Percentiles rank a stretch among this genome's conserved stretches.
phyloP scores from a whole-genome alignment of 164 flowering plant genomes.

The Buxus sempervirens region DNA sequence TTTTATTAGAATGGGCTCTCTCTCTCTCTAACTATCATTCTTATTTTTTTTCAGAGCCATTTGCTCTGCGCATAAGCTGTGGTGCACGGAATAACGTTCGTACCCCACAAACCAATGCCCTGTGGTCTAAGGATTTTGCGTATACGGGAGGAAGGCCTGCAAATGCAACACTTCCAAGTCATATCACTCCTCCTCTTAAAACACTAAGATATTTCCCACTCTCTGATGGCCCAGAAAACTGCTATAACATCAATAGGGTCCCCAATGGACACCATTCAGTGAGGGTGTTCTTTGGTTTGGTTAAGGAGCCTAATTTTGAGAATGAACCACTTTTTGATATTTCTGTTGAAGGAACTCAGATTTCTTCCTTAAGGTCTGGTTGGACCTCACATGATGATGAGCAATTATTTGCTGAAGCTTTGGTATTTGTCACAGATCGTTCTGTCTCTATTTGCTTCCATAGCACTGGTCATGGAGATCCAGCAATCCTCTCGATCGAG shows the following conservation, averaged over 20 bases:
- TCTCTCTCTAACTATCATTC: no score
- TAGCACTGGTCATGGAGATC: conserved; percentile 98
- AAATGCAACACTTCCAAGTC: conserved; percentile 65
- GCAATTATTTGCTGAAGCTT: conserved; percentile 72
- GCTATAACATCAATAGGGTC: conserved; percentile 68
- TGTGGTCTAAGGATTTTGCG: conserved; percentile 82
- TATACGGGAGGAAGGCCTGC: conserved; percentile 83
- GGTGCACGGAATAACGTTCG: conserved; percentile 71
- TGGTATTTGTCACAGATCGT: conserved; percentile 61
- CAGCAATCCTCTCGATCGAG: conserved; percentile 83
- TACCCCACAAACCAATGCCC: conserved; percentile 61
- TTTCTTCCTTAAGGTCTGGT: conserved; percentile 67
- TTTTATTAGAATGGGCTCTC: no score
- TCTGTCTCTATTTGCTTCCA: conserved; percentile 84
- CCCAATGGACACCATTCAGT: conserved; percentile 76
- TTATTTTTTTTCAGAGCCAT: conserved; percentile 57
- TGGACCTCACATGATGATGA: conserved; percentile 72
- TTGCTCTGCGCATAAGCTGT: conserved; percentile 87
- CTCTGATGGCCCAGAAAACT: conserved; percentile 84
- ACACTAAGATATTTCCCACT: conserved; percentile 92
- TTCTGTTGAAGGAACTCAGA: conserved; percentile 81
- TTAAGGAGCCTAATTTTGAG: conserved; percentile 43
- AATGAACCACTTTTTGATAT: conserved; percentile 85
- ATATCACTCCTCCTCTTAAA: conserved; percentile 59
- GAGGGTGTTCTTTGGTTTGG: conserved; percentile 77